phyloP scores from a whole-genome alignment of 257 asterid genomes.

The Cinchona pubescens region DNA sequence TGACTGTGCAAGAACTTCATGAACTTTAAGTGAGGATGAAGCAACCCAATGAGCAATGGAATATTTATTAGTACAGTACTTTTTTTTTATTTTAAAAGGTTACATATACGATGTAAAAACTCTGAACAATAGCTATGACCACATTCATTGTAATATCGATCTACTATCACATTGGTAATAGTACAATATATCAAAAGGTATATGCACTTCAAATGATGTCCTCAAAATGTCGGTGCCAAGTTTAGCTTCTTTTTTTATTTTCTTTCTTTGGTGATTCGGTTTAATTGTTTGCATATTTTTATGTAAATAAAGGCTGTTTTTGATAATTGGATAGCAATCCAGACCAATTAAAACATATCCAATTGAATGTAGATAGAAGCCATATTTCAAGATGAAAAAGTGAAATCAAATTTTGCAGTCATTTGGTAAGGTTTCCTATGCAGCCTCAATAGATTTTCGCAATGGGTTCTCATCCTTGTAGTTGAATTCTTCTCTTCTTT shows the following conservation, averaged over 20 bases:
- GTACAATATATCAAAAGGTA: background rate
- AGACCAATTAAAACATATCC: background rate
- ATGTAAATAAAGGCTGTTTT: background rate
- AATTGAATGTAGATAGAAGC: background rate
- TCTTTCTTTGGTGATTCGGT: background rate
- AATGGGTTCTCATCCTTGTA: background rate
- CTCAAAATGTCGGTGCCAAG: background rate
- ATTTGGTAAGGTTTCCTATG: background rate
- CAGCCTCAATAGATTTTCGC: background rate
- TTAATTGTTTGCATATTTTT: background rate
- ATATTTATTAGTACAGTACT: background rate
- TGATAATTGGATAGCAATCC: background rate
- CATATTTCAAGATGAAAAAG: background rate
- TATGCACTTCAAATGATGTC: background rate
- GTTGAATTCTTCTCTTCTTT: background rate
- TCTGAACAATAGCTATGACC: background rate
- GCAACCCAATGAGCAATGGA: background rate
- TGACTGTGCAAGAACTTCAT: background rate
- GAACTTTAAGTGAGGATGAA: background rate
- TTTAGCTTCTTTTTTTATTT: background rate
- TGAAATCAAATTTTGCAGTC: background rate
- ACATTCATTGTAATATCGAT: background rate
- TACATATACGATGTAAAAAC: too few relatives aligned
- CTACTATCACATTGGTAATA: background rate
- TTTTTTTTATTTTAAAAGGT: background rate